A percentile compares a stretch with the other conserved stretches of the same genome.
Conservation (phyloP, 306 rosid genomes). For the Fagus sylvatica region DNA sequence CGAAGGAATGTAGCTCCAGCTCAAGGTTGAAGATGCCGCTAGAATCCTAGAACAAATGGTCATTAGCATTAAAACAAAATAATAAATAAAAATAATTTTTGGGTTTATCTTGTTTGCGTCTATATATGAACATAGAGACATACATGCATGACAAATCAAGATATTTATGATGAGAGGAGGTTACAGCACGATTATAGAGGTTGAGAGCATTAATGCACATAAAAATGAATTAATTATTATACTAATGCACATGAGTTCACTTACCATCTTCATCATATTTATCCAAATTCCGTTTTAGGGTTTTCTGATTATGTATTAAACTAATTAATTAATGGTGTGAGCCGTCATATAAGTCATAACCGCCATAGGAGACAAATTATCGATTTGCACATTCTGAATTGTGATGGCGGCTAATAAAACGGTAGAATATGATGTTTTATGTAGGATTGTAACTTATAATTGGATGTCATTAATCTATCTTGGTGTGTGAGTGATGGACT, state of each 20-base stretch:
- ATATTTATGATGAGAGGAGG: neutral
- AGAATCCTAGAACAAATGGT: no score
- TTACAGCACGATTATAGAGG: constrained; percentile 29
- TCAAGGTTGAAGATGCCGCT: no score
- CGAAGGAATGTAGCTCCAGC: no score
- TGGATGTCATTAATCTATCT: no score
- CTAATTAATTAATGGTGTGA: neutral
- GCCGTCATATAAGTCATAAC: neutral
- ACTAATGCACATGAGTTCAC: constrained; percentile 3
- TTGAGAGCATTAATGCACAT: constrained; percentile 19
- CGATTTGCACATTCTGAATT: neutral
- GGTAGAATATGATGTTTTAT: neutral
- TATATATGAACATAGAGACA: neutral
- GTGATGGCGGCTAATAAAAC: neutral
- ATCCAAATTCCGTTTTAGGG: neutral
- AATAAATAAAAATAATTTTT: no score
- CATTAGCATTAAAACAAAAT: no score
- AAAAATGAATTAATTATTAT: constrained; percentile 18
- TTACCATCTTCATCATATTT: neutral
- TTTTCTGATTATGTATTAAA: neutral
- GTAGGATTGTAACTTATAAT: neutral
- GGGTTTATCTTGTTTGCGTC: no score
- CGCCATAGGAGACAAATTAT: neutral
- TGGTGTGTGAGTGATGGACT: no score
- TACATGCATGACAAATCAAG: neutral